Conservation (phyloP, 805 yeast genomes). For the Allodekkera sacchari region DNA sequence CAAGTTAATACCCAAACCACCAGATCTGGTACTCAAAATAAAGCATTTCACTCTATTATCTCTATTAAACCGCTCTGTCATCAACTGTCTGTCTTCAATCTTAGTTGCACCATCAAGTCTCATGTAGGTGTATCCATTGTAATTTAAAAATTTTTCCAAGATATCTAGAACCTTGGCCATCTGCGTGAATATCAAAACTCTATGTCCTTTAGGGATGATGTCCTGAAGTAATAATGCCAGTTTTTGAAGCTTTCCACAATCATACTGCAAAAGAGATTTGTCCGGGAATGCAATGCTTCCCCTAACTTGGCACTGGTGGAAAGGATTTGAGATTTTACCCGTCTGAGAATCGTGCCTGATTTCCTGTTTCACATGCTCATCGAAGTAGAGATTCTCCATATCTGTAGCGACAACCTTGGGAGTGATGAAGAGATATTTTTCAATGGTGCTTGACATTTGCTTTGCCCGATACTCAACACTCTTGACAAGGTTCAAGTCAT, state of each 20-base stretch:
- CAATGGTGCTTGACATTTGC: constrained; percentile 43
- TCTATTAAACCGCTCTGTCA: constrained; percentile 87
- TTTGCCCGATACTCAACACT: constrained; percentile 34
- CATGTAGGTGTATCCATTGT: constrained; percentile 91
- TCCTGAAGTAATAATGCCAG: constrained; percentile 69
- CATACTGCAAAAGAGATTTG: constrained; percentile 82
- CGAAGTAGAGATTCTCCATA: constrained; percentile 45
- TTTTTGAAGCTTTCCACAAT: constrained; percentile 93
- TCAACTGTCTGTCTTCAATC: constrained; percentile 89
- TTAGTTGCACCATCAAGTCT: constrained; percentile 96
- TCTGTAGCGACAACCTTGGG: constrained; percentile 80
- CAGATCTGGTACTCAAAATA: constrained; percentile 90
- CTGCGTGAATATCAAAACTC: constrained; percentile 93
- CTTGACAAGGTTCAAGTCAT: constrained; percentile 28
- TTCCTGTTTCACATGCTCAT: constrained; percentile 26
- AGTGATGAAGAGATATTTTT: constrained; percentile 77
- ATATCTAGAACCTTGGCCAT: constrained; percentile 96
- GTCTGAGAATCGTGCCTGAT: constrained; percentile 22
- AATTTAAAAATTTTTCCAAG: constrained; percentile 84
- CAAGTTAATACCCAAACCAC: constrained; percentile 94
- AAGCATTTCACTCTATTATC: constrained; percentile 85
- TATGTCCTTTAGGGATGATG: constrained; percentile 77
- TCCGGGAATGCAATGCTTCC: constrained; percentile 94
- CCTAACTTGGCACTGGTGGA: constrained; percentile 79
- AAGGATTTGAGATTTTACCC: constrained; percentile 34